Base-by-base conservation (phyloP, 2,329 filamentous ascomycete species). In the Ustulina deusta region DNA sequence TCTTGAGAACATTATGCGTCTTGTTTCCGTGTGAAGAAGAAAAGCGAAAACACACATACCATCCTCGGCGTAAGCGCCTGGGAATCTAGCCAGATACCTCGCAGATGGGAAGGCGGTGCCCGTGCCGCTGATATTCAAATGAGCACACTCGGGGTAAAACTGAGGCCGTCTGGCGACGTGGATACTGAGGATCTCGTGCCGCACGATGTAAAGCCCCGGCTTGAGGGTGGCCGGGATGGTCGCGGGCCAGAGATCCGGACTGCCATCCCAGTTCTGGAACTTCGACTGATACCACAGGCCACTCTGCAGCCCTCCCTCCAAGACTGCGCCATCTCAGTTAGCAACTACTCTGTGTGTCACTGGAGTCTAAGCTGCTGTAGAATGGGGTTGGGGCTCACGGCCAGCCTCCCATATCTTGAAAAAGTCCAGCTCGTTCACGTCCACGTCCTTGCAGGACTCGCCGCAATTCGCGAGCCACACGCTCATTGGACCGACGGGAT, bases 141-240 rank as follows among this genome's bases (percentile, higher is more conserved):
- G 79, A 2, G 78, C 79, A 60, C 80, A 82, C 66, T 81, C 78
- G 22, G 78, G 78, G 57, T 80, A 82, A 71, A 82, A 84, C 74
- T 84, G 82, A 6, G 83, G 82, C 70, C 78, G 81, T 58, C 84
- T 80, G 25, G 79, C 80, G 61, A 86, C 80, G 66, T 87, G 84
- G 7, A 87, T 78, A 54, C 83, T 84, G 36, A 86, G 71, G 62
- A 86, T 81, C 77, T 87, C 85, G 72, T 87, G 85, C 44, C 84
- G 76, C 56, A 87, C 81, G 55, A 87, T 75, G 71, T 87, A 87
- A 44, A 83, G 77, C 4, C 85, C 85, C 0, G 82, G 74, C 55
- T 78, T 80, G 22, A 87, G 76, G 1, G 76, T 78, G 3, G 76
- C 72, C 0, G 85, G 85, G 13, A 87, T 82, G 0, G 78, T 83